Conservation (phyloP, 768 basidiomycete species). For the Termitomyces bulborhizus region DNA sequence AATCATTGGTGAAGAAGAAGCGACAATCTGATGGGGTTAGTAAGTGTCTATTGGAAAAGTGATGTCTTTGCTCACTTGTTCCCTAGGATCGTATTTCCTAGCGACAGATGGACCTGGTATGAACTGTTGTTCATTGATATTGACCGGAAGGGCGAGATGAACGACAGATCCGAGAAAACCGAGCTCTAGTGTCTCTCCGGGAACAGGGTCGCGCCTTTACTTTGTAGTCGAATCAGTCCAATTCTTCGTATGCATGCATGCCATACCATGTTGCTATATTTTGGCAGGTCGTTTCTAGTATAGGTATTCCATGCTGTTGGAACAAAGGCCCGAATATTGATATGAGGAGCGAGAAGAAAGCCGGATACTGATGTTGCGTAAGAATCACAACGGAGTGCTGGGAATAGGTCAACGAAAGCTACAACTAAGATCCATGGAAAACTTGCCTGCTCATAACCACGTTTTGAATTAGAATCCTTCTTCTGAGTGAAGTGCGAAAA, state of each 20-base stretch:
- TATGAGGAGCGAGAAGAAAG: conserved; percentile 69
- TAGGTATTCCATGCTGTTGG: conserved; percentile 65
- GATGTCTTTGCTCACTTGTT: conserved; percentile 37
- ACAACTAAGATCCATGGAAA: not conserved
- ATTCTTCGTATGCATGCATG: conserved; percentile 1
- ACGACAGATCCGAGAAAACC: conserved; percentile 80
- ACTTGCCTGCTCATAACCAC: conserved; percentile 75
- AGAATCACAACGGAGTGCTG: conserved; percentile 80
- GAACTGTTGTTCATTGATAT: conserved; percentile 68
- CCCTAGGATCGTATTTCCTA: conserved; percentile 44
- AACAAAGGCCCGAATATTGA: conserved; percentile 70
- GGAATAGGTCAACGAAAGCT: conserved; percentile 1
- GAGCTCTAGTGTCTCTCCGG: conserved; percentile 66
- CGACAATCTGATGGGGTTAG: conserved; percentile 49
- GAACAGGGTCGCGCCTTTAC: conserved; percentile 73
- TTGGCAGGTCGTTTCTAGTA: conserved; percentile 82
- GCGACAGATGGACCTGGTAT: conserved; percentile 44
- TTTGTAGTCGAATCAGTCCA: conserved; percentile 28
- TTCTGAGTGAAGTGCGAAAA: conserved; percentile 73
- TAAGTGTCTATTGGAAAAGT: not conserved
- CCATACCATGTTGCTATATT: conserved; percentile 81
- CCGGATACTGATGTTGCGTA: conserved; percentile 73
- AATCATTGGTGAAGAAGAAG: conserved; percentile 51
- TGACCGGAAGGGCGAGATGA: conserved; percentile 64
- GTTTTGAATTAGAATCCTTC: conserved; percentile 56